A percentile compares a stretch with the other conserved stretches of the same genome.
These are phyloP conservation scores for Daldinia sp. DNA, from an alignment of 2,329 filamentous ascomycete species.

Conservation along the genomic window DNA sequence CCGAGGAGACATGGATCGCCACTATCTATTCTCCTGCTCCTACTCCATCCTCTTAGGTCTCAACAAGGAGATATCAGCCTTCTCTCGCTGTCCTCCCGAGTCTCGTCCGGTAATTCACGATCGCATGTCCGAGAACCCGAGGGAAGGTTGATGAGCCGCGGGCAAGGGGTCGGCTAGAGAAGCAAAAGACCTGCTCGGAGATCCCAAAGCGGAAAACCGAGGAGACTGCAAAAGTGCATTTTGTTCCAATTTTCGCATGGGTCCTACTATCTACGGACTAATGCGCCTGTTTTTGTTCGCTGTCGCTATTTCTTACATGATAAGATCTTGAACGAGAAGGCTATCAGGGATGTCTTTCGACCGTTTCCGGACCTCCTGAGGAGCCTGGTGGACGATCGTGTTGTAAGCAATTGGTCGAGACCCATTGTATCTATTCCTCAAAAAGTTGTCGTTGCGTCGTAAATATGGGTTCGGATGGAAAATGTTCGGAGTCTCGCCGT, in stretches of 20 bases:
- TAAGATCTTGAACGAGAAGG: neutral
- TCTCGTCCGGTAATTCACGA: neutral
- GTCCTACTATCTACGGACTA: neutral
- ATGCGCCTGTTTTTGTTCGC: neutral
- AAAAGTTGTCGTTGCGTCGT: neutral
- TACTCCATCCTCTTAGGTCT: neutral
- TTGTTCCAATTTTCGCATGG: conserved; percentile 1
- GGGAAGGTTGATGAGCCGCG: neutral
- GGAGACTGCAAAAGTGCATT: conserved; percentile 10
- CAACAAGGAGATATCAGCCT: conserved; percentile 6
- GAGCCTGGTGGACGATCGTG: conserved; percentile 10
- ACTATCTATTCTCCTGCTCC: neutral
- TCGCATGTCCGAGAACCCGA: conserved; percentile 8
- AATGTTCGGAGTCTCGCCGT: conserved; percentile 28
- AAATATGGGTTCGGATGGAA: conserved; percentile 4
- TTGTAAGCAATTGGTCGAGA: conserved; percentile 4
- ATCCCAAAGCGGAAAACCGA: conserved; percentile 13
- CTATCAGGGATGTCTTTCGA: neutral
- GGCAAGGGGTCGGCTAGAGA: neutral
- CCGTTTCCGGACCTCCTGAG: neutral
- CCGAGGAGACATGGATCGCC: neutral
- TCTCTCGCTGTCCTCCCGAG: neutral
- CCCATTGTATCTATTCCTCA: neutral
- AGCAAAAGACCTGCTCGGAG: conserved; percentile 9
- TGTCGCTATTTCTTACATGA: neutral